Evolutionary conservation across 2,329 filamentous ascomycete genomes (phyloP), one percentile per base, ranked within the genome.

Genomic region (Fusarium nygamai): DNA sequence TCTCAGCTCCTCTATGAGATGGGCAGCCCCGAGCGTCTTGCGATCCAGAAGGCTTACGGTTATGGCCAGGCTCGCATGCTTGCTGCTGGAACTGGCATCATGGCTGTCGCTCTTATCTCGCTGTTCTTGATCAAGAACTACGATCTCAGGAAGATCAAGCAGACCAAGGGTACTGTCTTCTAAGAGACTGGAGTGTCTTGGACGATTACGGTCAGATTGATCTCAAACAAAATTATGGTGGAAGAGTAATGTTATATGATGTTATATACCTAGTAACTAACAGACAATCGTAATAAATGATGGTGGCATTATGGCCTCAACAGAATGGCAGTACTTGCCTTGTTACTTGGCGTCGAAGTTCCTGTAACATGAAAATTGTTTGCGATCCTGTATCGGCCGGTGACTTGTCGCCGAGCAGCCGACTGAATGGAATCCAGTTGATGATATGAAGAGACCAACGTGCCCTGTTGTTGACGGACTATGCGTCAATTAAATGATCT

Each of bases 41-140:
- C 85, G 0, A 92, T 92, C 74, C 90, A 91, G 76, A 78, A 83
- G 13, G 87, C 90, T 0, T 92, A 92, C 69, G 86, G 83, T 3
- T 86, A 87, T 65, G 85, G 86, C 0, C 86, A 88, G 80, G 82
- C 82, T 41, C 79, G 83, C n/a, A 86, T 89, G 85, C 78, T 88
- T 36, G 79, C 80, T n/a, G 80, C 80, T 1, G 82, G 81, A 10
- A 81, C 79, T 0, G 80, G 78, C 2, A 74, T 83, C 19, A 82
- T 83, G 79, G 75, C 66, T 0, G 44, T 83, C 34, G 69, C 76
- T 1, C 76, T 83, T 27, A 67, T 84, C 7, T 86, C 83, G 75
- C 76, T 84, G 5, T 74, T 87, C 22, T 79, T 88, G 79, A 85
- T 89, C 63, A 83, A 80, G 73, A 85, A 90, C 72, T 84, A 88